Conservation (phyloP, 2,329 filamentous ascomycete genomes). For the Ilyonectria robusta region DNA sequence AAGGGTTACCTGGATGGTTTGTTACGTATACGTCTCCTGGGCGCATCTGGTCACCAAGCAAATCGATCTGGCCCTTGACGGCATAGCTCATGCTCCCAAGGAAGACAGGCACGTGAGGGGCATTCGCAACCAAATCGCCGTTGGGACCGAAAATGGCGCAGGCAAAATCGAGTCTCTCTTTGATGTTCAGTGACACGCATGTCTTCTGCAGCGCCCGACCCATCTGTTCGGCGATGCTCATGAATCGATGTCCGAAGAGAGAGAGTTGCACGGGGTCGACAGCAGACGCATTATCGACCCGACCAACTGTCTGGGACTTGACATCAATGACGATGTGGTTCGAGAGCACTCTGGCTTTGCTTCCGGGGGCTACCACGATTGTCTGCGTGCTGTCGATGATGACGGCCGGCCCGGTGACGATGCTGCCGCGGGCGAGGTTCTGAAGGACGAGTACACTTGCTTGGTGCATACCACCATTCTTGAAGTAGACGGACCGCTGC, state of each 20-base stretch:
- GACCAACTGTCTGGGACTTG: background rate
- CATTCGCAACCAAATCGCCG: conserved; percentile 80
- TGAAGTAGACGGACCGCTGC: conserved; percentile 38
- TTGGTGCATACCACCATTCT: conserved; percentile 2
- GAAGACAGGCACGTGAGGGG: conserved; percentile 82
- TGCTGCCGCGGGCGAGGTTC: conserved; percentile 13
- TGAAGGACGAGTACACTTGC: conserved; percentile 22
- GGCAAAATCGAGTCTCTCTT: conserved; percentile 84
- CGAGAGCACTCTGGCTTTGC: conserved; percentile 46
- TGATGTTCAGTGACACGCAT: conserved; percentile 81
- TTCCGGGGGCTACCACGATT: conserved; percentile 45
- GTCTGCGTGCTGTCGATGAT: conserved; percentile 51
- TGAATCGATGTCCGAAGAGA: conserved; percentile 83
- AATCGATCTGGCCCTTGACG: conserved; percentile 76
- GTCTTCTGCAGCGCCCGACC: conserved; percentile 82
- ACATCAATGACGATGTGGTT: conserved; percentile 46
- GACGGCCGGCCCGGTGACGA: conserved; percentile 48
- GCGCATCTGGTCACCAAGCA: conserved; percentile 77
- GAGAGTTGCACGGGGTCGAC: conserved; percentile 81
- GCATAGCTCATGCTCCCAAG: conserved; percentile 85
- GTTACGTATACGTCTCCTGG: conserved; percentile 82
- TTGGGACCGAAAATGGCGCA: conserved; percentile 82
- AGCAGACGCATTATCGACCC: conserved; percentile 17
- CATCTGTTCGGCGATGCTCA: conserved; percentile 87
- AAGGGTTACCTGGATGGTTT: conserved; percentile 53